These are phyloP conservation scores for Telfairia occidentalis DNA, from an alignment of 331 rosid genomes.

Conservation along the genomic window DNA sequence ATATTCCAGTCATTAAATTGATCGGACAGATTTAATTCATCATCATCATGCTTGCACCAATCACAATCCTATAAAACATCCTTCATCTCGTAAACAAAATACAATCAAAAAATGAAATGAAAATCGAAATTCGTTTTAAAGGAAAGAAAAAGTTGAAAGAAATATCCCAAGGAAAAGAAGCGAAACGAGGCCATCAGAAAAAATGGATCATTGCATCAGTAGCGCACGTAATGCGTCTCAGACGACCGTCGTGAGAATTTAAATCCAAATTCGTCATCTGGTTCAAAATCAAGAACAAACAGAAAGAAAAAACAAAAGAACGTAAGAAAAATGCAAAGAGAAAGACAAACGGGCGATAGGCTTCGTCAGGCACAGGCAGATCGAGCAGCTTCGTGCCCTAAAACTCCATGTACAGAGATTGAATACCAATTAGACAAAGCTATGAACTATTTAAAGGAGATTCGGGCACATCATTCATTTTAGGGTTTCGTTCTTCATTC, in stretches of 20 bases:
- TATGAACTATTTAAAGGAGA: constrained; percentile 7
- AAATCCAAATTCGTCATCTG: constrained; percentile 38
- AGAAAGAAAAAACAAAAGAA: fast-evolving
- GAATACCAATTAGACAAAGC: not conserved
- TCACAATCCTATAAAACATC: not conserved
- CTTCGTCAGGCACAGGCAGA: too few species aligned
- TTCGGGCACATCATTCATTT: not conserved
- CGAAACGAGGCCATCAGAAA: constrained; percentile 22
- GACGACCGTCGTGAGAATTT: constrained; percentile 56
- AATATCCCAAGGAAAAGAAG: too few species aligned
- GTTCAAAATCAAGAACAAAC: not conserved
- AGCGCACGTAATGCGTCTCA: constrained; percentile 26
- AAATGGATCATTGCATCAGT: constrained; percentile 32
- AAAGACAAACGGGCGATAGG: too few species aligned
- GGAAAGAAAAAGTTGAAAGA: not conserved
- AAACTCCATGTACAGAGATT: too few species aligned
- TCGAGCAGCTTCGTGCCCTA: not conserved
- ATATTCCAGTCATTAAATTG: constrained; percentile 19
- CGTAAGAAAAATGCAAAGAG: not conserved
- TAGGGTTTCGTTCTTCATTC: not conserved
- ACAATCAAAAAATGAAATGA: not conserved
- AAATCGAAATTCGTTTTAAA: not conserved
- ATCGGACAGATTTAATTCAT: constrained; percentile 19
- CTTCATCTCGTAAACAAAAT: too few species aligned
- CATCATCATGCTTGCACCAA: constrained; percentile 18